A percentile compares a stretch with the other conserved stretches of the same genome.
These are phyloP conservation scores for Chlamydomonas sphaeroides DNA, from an alignment of 139 green algal species.

Conservation along the genomic window DNA sequence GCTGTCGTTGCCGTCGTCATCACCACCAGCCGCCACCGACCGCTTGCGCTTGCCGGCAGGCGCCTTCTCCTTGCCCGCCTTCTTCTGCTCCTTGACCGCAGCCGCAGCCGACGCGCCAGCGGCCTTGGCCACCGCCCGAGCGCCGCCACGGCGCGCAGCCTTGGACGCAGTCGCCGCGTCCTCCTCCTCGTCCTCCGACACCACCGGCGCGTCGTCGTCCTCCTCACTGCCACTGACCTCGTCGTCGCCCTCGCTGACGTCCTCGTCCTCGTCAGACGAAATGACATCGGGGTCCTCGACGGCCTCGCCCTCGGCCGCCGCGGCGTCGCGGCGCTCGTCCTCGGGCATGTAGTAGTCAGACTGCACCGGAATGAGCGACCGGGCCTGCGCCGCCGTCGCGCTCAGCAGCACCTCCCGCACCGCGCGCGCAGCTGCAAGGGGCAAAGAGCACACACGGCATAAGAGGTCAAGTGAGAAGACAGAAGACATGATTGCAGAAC, in stretches of 20 bases:
- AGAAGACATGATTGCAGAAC: background rate
- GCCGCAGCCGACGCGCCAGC: slow-evolving; percentile 12
- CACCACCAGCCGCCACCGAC: background rate
- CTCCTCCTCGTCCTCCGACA: slow-evolving; percentile 45
- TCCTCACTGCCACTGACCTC: slow-evolving; percentile 19
- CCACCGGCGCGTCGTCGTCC: slow-evolving; percentile 32
- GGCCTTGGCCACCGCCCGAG: background rate
- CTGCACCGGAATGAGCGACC: slow-evolving; percentile 70
- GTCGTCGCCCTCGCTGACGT: slow-evolving; percentile 56
- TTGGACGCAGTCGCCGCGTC: slow-evolving; percentile 14
- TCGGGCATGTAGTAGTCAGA: slow-evolving; percentile 75
- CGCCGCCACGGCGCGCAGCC: background rate
- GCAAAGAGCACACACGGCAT: no score
- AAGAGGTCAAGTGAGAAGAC: no score
- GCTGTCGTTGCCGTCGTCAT: slow-evolving; percentile 68
- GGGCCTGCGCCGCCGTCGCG: slow-evolving; percentile 64
- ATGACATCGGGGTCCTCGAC: slow-evolving; percentile 1
- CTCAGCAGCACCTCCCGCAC: slow-evolving; percentile 57
- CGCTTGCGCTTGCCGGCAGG: background rate
- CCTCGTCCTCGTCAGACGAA: slow-evolving; percentile 14
- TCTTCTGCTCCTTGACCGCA: slow-evolving; percentile 47
- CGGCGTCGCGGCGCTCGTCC: slow-evolving; percentile 63
- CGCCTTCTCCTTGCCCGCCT: background rate
- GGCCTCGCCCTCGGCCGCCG: slow-evolving; percentile 20
- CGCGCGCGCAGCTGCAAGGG: slow-evolving; percentile 54